Conservation (phyloP, 768 basidiomycete species). For the Pulveroboletus sp. region DNA sequence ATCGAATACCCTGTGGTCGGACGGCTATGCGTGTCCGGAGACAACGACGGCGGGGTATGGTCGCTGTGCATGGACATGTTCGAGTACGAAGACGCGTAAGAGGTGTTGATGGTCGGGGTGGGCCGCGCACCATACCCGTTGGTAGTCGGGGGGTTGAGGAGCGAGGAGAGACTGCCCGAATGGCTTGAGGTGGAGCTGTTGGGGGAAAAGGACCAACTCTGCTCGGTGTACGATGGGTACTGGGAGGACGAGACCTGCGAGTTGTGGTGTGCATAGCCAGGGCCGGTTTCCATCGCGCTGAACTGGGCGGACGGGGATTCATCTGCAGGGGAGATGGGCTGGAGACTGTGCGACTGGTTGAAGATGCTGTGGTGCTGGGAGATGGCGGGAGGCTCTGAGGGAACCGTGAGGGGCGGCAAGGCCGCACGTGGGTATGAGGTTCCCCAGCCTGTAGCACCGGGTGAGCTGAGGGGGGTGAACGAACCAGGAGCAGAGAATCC, state of each 20-base stretch:
- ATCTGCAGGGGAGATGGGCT: constrained; percentile 66
- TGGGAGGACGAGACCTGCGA: constrained; percentile 46
- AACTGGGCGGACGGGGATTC: constrained; percentile 55
- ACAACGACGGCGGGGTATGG: constrained; percentile 65
- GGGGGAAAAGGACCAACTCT: constrained; percentile 48
- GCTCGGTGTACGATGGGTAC: constrained; percentile 56
- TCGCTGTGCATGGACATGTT: constrained; percentile 63
- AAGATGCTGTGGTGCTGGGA: constrained; percentile 55
- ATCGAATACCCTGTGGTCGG: constrained; percentile 85
- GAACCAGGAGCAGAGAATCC: constrained; percentile 84
- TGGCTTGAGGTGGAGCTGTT: constrained; percentile 57
- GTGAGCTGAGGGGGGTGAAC: constrained; percentile 65
- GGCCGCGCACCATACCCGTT: constrained; percentile 46
- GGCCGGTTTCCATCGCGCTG: constrained; percentile 35
- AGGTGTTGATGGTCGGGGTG: constrained; percentile 66
- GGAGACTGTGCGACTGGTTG: constrained; percentile 52
- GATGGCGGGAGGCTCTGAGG: constrained; percentile 64
- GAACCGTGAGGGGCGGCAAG: constrained; percentile 79
- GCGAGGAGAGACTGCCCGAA: constrained; percentile 70
- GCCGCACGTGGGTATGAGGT: constrained; percentile 55
- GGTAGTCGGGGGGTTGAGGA: constrained; percentile 62
- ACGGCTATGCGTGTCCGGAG: constrained; percentile 67
- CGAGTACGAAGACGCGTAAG: constrained; percentile 63
- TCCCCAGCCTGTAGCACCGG: constrained; percentile 54
- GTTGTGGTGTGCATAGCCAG: constrained; percentile 29